Evolutionary conservation across 179 eudicot genomes (phyloP).

Genomic region (Heliamphora pulchella): DNA sequence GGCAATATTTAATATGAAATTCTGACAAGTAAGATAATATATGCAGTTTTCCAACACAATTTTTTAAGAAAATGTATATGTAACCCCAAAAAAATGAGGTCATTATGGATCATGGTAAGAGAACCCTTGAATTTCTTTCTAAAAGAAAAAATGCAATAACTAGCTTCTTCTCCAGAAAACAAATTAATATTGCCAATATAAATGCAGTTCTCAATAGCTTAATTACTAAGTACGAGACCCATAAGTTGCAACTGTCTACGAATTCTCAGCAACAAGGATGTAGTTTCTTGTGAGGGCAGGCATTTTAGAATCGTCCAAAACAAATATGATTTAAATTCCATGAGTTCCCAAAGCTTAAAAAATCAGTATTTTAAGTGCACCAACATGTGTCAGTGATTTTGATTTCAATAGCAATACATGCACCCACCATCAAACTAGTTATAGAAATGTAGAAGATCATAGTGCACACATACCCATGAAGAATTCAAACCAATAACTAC

Average conservation of each 20-base stretch:
- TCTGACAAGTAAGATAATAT: background rate
- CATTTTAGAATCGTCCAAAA: background rate
- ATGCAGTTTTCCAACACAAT: background rate
- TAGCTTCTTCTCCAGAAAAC: background rate
- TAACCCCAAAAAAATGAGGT: background rate
- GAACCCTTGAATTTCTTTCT: background rate
- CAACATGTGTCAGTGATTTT: background rate
- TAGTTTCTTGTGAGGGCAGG: background rate
- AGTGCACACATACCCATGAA: slow-evolving; percentile 55
- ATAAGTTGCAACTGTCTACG: background rate
- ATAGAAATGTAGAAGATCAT: background rate
- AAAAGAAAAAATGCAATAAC: background rate
- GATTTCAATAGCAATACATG: background rate
- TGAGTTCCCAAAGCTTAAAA: background rate
- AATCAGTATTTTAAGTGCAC: background rate
- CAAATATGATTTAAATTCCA: background rate
- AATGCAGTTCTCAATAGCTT: background rate
- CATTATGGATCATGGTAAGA: background rate
- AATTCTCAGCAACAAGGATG: background rate
- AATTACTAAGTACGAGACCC: background rate
- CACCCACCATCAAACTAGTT: background rate
- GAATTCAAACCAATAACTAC: slow-evolving; percentile 83
- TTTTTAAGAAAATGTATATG: background rate
- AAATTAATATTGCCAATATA: too few relatives aligned
- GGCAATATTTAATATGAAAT: background rate